These are phyloP conservation scores for Mycena galopus DNA, from an alignment of 768 basidiomycete species.

Conservation along the genomic window DNA sequence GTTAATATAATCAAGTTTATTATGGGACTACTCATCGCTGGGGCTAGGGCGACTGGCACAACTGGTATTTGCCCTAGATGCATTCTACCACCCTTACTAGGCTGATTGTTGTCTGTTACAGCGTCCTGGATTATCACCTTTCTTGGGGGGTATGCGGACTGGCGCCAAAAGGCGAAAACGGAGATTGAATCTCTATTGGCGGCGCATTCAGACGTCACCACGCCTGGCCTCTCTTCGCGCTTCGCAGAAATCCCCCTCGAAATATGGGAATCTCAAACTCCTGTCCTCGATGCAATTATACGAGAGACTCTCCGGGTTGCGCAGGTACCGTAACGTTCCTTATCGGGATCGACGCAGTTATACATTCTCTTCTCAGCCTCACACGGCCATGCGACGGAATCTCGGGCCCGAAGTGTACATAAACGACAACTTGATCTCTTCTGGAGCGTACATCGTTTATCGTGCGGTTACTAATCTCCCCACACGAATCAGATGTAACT, in stretches of 20 bases:
- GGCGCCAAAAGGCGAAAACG: slow-evolving; percentile 69
- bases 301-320: slow-evolving; percentile 83
- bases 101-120: slow-evolving; percentile 36
- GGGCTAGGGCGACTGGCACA: slow-evolving; percentile 84
- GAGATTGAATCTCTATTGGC: slow-evolving; percentile 72
- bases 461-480: slow-evolving; percentile 40
- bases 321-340: too few relatives aligned
- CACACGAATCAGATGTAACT: background rate
- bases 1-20: slow-evolving; percentile 68
- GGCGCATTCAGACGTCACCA: slow-evolving; percentile 50
- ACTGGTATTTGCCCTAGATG: slow-evolving; percentile 57
- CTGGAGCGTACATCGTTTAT: slow-evolving; percentile 82
- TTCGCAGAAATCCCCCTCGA: slow-evolving; percentile 74
- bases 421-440: slow-evolving; percentile 76
- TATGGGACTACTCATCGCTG: slow-evolving; percentile 85
- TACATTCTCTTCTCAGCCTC: too few relatives aligned
- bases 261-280: slow-evolving; percentile 78
- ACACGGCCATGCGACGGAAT: slow-evolving; percentile 85
- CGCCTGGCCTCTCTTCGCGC: slow-evolving; percentile 54
- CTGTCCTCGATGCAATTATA: slow-evolving; percentile 79
- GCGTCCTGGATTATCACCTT: slow-evolving; percentile 84
- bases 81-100: background rate
- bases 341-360: too few relatives aligned
- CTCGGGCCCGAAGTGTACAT: slow-evolving; percentile 79
- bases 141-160: slow-evolving; percentile 75